A percentile compares a stretch with the other conserved stretches of the same genome.
Conservation (phyloP, 2,329 filamentous ascomycete species). For the Fusarium scirpi region DNA sequence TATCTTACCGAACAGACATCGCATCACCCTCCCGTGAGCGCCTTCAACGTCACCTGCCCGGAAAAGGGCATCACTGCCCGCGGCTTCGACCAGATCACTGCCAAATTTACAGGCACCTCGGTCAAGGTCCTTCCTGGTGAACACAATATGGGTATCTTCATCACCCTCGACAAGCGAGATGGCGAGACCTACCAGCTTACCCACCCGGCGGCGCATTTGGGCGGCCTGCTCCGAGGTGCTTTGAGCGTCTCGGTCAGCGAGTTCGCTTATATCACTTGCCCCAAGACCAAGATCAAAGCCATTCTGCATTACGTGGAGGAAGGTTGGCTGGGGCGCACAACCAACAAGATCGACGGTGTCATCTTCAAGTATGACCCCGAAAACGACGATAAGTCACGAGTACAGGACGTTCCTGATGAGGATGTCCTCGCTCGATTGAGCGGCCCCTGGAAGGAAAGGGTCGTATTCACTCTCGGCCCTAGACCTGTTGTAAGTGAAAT, state of each 20-base stretch:
- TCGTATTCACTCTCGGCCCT: conserved; percentile 70
- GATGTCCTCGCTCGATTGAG: conserved; percentile 86
- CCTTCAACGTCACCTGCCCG: conserved; percentile 92
- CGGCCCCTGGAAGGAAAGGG: conserved; percentile 85
- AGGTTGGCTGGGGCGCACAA: conserved; percentile 90
- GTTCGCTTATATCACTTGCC: conserved; percentile 86
- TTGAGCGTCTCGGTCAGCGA: conserved; percentile 92
- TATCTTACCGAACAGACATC: conserved; percentile 98
- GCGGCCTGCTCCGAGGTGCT: conserved; percentile 87
- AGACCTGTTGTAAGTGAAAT: conserved; percentile 69
- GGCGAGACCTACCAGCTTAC: conserved; percentile 95
- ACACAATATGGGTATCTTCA: conserved; percentile 96
- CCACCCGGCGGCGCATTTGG: conserved; percentile 92
- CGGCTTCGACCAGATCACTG: conserved; percentile 95
- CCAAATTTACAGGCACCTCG: conserved; percentile 97
- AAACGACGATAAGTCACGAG: conserved; percentile 81
- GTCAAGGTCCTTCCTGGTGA: conserved; percentile 91
- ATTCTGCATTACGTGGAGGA: conserved; percentile 95
- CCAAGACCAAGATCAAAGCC: conserved; percentile 89
- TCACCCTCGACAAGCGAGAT: conserved; percentile 81
- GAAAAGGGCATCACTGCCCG: conserved; percentile 88
- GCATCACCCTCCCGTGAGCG: conserved; percentile 96
- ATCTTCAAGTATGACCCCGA: conserved; percentile 91
- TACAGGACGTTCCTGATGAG: conserved; percentile 87
- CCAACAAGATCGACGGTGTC: conserved; percentile 91